Percentiles rank a stretch among this genome's conserved stretches.
These are phyloP conservation scores for Syzygium aqueum DNA, from an alignment of 345 rosid species.

Conservation along the genomic window DNA sequence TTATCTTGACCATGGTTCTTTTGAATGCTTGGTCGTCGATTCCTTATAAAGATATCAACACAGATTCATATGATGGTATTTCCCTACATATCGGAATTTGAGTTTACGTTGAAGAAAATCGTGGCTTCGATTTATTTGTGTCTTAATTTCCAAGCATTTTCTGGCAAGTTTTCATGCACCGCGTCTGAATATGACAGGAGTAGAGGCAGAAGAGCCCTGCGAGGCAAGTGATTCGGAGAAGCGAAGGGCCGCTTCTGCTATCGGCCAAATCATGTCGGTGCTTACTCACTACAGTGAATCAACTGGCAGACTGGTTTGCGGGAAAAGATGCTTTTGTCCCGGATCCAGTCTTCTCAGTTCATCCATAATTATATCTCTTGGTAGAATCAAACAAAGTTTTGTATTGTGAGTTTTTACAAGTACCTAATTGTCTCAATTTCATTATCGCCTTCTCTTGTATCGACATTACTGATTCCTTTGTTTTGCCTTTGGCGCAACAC, in stretches of 20 bases:
- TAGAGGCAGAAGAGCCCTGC: slow-evolving; percentile 53
- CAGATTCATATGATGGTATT: neutral
- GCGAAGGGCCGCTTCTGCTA: slow-evolving; percentile 44
- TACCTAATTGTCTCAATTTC: slow-evolving; percentile 14
- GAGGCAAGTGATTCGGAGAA: slow-evolving; percentile 74
- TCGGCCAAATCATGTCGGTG: slow-evolving; percentile 47
- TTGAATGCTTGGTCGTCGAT: neutral
- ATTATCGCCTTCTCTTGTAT: slow-evolving; percentile 3
- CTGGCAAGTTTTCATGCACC: neutral
- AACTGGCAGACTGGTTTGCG: slow-evolving; percentile 58
- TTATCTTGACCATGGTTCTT: neutral
- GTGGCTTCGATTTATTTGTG: neutral
- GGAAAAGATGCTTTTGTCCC: slow-evolving; percentile 36
- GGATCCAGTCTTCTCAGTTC: slow-evolving; percentile 45
- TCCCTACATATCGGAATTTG: neutral
- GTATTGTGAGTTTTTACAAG: slow-evolving; percentile 90
- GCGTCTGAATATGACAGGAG: slow-evolving; percentile 19
- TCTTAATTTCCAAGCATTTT: neutral
- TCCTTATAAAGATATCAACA: neutral
- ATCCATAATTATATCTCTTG: slow-evolving; percentile 75
- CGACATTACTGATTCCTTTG: slow-evolving; percentile 11
- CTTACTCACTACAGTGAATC: slow-evolving; percentile 51
- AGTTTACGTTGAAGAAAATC: neutral
- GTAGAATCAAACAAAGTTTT: slow-evolving; percentile 99
- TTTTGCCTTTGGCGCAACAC: neutral